Evolutionary conservation across 176 grass and related monocot genomes (phyloP).

Genomic region (Oryza longistaminata): DNA sequence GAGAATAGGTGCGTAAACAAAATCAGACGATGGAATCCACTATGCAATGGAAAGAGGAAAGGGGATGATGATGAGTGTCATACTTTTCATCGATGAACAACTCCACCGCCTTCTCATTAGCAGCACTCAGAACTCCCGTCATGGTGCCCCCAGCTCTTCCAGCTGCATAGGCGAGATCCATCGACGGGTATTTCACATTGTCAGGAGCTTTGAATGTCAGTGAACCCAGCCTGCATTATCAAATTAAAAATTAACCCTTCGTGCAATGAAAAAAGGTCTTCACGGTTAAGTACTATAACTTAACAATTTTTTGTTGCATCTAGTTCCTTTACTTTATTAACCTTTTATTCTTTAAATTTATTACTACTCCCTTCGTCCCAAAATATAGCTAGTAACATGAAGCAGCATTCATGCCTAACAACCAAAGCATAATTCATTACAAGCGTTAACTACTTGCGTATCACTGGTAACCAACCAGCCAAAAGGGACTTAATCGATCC

Average conservation of each 20-base stretch:
- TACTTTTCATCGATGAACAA: constrained; percentile 97
- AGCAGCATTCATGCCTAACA: not conserved
- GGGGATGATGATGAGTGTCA: constrained; percentile 17
- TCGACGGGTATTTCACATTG: constrained; percentile 91
- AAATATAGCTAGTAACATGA: not conserved
- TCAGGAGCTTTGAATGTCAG: constrained; percentile 91
- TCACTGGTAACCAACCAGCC: constrained; percentile 2
- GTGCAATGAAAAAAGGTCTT: not conserved
- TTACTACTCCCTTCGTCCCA: not conserved
- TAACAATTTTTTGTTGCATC: not conserved
- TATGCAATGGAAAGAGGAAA: not conserved
- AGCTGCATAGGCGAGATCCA: constrained; percentile 90
- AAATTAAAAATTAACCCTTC: constrained; percentile 11
- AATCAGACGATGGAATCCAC: constrained; percentile 25
- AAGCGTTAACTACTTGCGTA: not conserved
- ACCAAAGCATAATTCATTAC: constrained; percentile 3
- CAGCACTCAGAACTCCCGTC: constrained; percentile 97
- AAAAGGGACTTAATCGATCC: not conserved
- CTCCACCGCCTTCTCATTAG: constrained; percentile 98
- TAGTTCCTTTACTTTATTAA: not conserved
- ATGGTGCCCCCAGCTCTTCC: constrained; percentile 96
- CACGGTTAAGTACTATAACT: not conserved
- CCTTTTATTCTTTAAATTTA: constrained; percentile 7
- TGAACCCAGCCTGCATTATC: constrained; percentile 67
- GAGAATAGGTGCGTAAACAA: constrained; percentile 36